These are phyloP conservation scores for Epichloe uncinata DNA, from an alignment of 2,329 filamentous ascomycete genomes.

Conservation along the genomic window DNA sequence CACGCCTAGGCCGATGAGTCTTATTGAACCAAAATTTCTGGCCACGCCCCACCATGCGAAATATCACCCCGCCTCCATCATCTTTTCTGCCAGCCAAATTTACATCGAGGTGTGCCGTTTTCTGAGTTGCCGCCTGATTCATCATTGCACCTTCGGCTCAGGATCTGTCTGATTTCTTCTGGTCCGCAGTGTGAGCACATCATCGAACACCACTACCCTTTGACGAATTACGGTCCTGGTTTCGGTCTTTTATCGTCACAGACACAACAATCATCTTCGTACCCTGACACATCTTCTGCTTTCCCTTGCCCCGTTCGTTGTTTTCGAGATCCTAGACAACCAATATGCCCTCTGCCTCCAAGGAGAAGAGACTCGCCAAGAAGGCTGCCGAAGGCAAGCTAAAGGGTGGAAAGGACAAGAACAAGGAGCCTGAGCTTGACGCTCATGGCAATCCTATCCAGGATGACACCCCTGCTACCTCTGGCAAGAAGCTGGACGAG, in stretches of 20 bases:
- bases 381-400: slow-evolving; percentile 62
- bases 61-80: slow-evolving; percentile 26
- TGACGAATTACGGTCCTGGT: neutral
- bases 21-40: slow-evolving; percentile 21
- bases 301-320: slow-evolving; percentile 2
- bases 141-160: slow-evolving; percentile 6
- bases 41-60: slow-evolving; percentile 25
- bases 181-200: neutral
- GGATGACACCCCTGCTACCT: slow-evolving; percentile 53
- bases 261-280: neutral
- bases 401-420: slow-evolving; percentile 63
- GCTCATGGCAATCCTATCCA: slow-evolving; percentile 43
- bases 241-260: neutral
- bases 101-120: slow-evolving; percentile 1
- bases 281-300: slow-evolving; percentile 1
- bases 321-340: slow-evolving; percentile 7
- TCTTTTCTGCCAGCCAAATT: slow-evolving; percentile 3
- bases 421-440: slow-evolving; percentile 56
- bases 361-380: slow-evolving; percentile 60
- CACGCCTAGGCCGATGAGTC: slow-evolving; percentile 4
- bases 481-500: slow-evolving; percentile 60
- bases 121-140: slow-evolving; percentile 12
- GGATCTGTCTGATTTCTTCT: slow-evolving; percentile 4
- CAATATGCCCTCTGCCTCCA: slow-evolving; percentile 56
- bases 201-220: neutral